A percentile compares a stretch with the other conserved stretches of the same genome.
Evolutionary conservation across 23 red algal genomes (phyloP).

Genomic region (Gracilaria caudata): DNA sequence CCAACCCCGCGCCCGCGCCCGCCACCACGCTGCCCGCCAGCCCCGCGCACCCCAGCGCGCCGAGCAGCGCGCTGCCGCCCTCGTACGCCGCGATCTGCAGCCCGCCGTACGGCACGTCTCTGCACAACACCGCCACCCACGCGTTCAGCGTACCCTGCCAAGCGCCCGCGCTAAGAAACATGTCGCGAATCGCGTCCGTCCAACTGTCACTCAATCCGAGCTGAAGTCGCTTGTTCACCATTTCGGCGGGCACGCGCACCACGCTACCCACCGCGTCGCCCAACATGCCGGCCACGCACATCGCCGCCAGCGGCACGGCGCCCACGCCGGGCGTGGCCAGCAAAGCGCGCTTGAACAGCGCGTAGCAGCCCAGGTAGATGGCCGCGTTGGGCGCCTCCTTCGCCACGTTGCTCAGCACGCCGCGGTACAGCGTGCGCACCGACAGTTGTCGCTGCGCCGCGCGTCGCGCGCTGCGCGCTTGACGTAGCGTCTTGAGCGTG

Average conservation of each 20-base stretch:
- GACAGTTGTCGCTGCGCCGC: neutral
- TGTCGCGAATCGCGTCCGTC: conserved; percentile 34
- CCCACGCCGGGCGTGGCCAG: conserved; percentile 39
- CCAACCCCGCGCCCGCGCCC: conserved; percentile 60
- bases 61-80: conserved; percentile 27
- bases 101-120: conserved; percentile 80
- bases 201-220: conserved; percentile 41
- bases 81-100: conserved; percentile 80
- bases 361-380: conserved; percentile 75
- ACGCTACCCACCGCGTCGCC: conserved; percentile 70
- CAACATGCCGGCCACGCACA: conserved; percentile 63
- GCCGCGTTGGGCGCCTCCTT: conserved; percentile 86
- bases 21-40: conserved; percentile 24
- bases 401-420: conserved; percentile 57
- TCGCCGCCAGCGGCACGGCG: conserved; percentile 33
- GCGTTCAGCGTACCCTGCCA: conserved; percentile 16
- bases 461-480: conserved; percentile 8
- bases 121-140: conserved; percentile 61
- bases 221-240: conserved; percentile 78
- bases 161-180: conserved; percentile 34
- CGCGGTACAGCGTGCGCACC: conserved; percentile 39
- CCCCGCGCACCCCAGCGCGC: neutral
- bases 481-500: conserved; percentile 68
- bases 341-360: conserved; percentile 54
- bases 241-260: conserved; percentile 74